phyloP scores from a whole-genome alignment of 1,139 yeast genomes.

The Sugiyamaella xylanicola region DNA sequence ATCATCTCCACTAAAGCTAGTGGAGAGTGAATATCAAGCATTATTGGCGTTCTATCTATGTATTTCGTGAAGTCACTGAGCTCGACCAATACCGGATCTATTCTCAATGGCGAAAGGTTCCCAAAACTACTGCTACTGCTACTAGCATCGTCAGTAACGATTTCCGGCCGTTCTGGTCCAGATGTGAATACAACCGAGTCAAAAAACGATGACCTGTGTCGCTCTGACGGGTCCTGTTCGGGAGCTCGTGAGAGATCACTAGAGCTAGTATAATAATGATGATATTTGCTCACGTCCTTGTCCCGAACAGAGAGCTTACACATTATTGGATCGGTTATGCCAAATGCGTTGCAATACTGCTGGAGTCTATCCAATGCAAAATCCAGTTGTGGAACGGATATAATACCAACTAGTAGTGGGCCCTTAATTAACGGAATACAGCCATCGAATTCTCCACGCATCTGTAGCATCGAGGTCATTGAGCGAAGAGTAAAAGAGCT shows the following conservation, averaged over 20 bases:
- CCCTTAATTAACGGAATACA: constrained; percentile 51
- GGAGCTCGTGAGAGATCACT: constrained; percentile 6
- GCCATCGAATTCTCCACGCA: constrained; percentile 54
- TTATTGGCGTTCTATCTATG: constrained; percentile 55
- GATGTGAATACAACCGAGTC: constrained; percentile 5
- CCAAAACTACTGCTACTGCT: constrained; percentile 3
- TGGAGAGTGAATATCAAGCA: constrained; percentile 54
- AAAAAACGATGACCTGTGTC: not conserved
- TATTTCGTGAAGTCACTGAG: constrained; percentile 49
- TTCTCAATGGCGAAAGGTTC: constrained; percentile 8
- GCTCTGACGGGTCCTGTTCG: not conserved
- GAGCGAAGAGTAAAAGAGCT: constrained; percentile 43
- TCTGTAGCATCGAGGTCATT: constrained; percentile 46
- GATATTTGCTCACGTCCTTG: constrained; percentile 28
- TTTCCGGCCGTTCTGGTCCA: not conserved
- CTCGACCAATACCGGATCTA: constrained; percentile 28
- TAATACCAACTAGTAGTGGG: constrained; percentile 50
- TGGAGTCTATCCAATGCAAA: constrained; percentile 53
- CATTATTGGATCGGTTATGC: constrained; percentile 23
- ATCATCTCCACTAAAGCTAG: constrained; percentile 56
- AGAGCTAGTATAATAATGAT: constrained; percentile 28
- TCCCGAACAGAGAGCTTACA: constrained; percentile 32
- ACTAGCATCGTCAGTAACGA: not conserved
- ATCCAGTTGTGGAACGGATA: constrained; percentile 58
- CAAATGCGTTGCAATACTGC: constrained; percentile 35